phyloP scores from a whole-genome alignment of 768 basidiomycete species.

The Termitomyces sp. region DNA sequence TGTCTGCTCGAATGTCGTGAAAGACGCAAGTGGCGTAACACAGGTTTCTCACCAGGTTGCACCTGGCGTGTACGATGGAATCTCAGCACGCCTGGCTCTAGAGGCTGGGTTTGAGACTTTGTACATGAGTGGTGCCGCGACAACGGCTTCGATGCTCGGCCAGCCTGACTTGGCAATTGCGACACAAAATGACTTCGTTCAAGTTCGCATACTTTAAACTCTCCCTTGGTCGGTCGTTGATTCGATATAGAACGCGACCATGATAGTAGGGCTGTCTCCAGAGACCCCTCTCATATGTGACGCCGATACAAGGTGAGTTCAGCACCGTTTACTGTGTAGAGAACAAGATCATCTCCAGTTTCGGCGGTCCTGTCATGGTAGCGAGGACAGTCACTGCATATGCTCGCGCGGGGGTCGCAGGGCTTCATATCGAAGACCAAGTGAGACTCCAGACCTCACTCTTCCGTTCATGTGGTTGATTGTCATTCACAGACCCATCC shows the following conservation, averaged over 20 bases:
- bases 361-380: slow-evolving; percentile 53
- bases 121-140: slow-evolving; percentile 49
- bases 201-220: slow-evolving; percentile 20
- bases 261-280: slow-evolving; percentile 46
- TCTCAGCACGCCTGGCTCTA: slow-evolving; percentile 47
- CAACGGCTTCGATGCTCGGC: slow-evolving; percentile 52
- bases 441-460: slow-evolving; percentile 18
- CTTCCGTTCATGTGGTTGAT: not conserved
- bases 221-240: no score
- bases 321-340: not conserved
- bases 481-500: slow-evolving; percentile 28
- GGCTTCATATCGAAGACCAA: slow-evolving; percentile 55
- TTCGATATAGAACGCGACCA: slow-evolving; percentile 40
- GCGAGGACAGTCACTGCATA: slow-evolving; percentile 51
- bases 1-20: not conserved
- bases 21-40: not conserved
- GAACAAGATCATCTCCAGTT: slow-evolving; percentile 22
- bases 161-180: slow-evolving; percentile 54
- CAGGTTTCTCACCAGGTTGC: slow-evolving; percentile 3
- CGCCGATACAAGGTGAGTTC: slow-evolving; percentile 47
- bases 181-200: slow-evolving; percentile 50
- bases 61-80: slow-evolving; percentile 44
- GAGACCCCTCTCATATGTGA: slow-evolving; percentile 49
- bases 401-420: slow-evolving; percentile 46
- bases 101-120: slow-evolving; percentile 48